Conservation (phyloP, 2,329 filamentous ascomycete species). For the Neofusicoccum ribis region DNA sequence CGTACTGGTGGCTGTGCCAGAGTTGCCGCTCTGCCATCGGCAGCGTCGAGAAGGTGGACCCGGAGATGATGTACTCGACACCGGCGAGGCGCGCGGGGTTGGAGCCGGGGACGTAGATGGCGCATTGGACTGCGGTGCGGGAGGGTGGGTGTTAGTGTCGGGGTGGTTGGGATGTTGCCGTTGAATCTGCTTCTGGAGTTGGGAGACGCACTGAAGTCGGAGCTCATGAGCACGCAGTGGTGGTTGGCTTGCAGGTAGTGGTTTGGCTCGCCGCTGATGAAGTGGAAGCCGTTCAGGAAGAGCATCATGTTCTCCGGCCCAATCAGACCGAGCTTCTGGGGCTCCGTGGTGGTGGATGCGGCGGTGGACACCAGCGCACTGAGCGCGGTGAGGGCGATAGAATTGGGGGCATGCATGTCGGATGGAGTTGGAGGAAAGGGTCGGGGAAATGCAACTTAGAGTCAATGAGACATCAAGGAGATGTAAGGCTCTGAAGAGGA, state of each 20-base stretch:
- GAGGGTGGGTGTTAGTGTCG: too few relatives aligned
- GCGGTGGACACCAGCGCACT: background rate
- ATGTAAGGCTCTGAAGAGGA: background rate
- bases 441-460: background rate
- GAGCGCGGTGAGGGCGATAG: background rate
- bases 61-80: constrained; percentile 20
- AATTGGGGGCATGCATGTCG: background rate
- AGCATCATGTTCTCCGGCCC: constrained; percentile 17
- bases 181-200: too few relatives aligned
- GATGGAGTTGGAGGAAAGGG: background rate
- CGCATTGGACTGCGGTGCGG: constrained; percentile 9
- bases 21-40: constrained; percentile 10
- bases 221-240: constrained; percentile 19
- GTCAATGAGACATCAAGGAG: too few relatives aligned
- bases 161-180: too few relatives aligned
- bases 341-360: background rate
- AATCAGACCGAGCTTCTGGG: background rate
- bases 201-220: constrained; percentile 5
- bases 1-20: constrained; percentile 20
- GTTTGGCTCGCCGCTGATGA: constrained; percentile 15
- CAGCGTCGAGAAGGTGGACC: constrained; percentile 6
- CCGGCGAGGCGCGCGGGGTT: constrained; percentile 19
- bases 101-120: constrained; percentile 20
- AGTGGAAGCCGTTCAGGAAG: constrained; percentile 21
- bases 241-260: constrained; percentile 20